A percentile compares a stretch with the other conserved stretches of the same genome.
Evolutionary conservation across 495 filamentous ascomycete genomes (phyloP).

Genomic region (Penicillium crystallinum): DNA sequence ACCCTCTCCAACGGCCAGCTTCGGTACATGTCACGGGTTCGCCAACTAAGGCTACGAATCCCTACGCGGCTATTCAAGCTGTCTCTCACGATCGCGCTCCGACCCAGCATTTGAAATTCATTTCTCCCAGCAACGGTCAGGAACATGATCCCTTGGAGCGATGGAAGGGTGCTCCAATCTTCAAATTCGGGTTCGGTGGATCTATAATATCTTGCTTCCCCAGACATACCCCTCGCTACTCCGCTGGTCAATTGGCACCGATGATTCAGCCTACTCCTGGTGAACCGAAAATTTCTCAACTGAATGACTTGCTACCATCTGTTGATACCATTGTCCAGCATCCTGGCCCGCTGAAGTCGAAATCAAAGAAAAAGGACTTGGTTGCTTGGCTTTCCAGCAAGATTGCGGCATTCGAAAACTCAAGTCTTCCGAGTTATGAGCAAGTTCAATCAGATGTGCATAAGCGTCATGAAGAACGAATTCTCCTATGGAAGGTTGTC

Average conservation of each 20-base stretch:
- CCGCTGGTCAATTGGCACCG: constrained; percentile 61
- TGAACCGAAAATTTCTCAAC: constrained; percentile 67
- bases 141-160: constrained; percentile 72
- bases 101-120: constrained; percentile 48
- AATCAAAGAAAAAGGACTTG: constrained; percentile 93
- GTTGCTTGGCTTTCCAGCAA: constrained; percentile 72
- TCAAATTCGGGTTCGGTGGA: constrained; percentile 86
- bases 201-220: constrained; percentile 80
- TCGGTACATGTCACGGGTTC: constrained; percentile 58
- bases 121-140: constrained; percentile 72
- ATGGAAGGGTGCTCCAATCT: constrained; percentile 84
- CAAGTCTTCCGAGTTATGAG: constrained; percentile 44
- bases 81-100: constrained; percentile 27
- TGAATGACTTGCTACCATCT: constrained; percentile 64
- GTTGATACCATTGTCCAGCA: constrained; percentile 70
- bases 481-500: constrained; percentile 84
- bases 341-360: constrained; percentile 82
- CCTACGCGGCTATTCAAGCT: constrained; percentile 31
- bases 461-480: constrained; percentile 73
- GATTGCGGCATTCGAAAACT: constrained; percentile 65
- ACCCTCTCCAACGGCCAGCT: constrained; percentile 61
- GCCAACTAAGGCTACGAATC: constrained; percentile 36
- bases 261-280: constrained; percentile 81
- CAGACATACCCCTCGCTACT: constrained; percentile 80
- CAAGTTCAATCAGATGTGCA: constrained; percentile 49